Conservation (phyloP, 306 rosid species). For the Vigna trinervia region DNA sequence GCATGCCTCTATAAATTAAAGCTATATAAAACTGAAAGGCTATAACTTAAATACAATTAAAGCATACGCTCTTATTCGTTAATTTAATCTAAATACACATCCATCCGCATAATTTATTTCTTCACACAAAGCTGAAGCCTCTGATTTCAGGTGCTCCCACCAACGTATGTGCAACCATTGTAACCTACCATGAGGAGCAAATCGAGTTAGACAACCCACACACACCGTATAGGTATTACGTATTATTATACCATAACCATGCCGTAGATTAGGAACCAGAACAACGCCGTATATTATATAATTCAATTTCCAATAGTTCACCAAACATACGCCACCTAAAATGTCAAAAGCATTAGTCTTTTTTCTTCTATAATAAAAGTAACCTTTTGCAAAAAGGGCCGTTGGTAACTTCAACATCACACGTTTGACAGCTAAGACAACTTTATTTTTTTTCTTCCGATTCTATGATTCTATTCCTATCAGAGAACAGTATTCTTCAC, state of each 20-base stretch:
- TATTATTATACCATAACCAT: neutral
- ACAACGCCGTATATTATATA: neutral
- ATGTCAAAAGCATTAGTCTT: neutral
- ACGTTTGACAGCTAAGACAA: slow-evolving; percentile 5
- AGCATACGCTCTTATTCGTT: slow-evolving; percentile 36
- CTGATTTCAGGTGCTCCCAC: slow-evolving; percentile 59
- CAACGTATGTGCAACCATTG: slow-evolving; percentile 70
- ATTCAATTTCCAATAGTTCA: slow-evolving; percentile 26
- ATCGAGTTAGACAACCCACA: slow-evolving; percentile 26
- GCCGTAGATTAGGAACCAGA: neutral
- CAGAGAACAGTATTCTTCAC: neutral
- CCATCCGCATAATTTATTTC: slow-evolving; percentile 31
- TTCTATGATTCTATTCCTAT: slow-evolving; percentile 15
- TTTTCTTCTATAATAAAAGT: neutral
- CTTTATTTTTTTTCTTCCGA: neutral
- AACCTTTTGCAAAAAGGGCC: neutral
- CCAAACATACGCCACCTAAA: slow-evolving; percentile 14
- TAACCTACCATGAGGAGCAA: slow-evolving; percentile 65
- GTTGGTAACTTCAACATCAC: slow-evolving; percentile 3
- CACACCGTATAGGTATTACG: neutral
- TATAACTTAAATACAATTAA: too few species aligned
- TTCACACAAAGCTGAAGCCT: slow-evolving; percentile 19
- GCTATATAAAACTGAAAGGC: neutral
- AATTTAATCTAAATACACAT: slow-evolving; percentile 28
- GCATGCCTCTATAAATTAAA: slow-evolving; percentile 36